Evolutionary conservation across 2,329 filamentous ascomycete genomes (phyloP).

Genomic region (Aureobasidium sp.): DNA sequence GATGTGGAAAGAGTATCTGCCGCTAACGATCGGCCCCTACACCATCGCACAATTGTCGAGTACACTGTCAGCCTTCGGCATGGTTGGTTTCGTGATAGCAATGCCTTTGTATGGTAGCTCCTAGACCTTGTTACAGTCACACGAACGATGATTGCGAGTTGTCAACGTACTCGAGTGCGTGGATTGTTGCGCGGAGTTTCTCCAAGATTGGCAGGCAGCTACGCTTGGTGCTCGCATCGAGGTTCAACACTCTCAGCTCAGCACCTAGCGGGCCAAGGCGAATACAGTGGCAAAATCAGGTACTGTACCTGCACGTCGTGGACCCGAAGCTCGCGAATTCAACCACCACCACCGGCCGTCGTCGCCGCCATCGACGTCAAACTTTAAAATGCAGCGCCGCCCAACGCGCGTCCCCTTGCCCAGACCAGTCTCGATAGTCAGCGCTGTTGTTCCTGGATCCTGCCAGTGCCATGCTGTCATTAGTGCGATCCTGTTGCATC

Average conservation of each 20-base stretch:
- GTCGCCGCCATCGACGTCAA: neutral
- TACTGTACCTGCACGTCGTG: neutral
- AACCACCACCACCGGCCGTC: neutral
- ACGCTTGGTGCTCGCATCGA: neutral
- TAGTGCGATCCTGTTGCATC: conserved; percentile 1
- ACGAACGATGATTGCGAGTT: neutral
- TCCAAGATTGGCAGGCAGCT: neutral
- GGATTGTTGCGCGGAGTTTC: neutral
- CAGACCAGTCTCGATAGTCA: neutral
- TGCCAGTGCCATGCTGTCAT: neutral
- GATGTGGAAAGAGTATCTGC: neutral
- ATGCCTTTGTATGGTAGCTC: neutral
- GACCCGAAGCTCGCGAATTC: neutral
- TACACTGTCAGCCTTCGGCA: neutral
- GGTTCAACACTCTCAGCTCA: neutral
- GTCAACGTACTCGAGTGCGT: neutral
- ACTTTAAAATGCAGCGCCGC: neutral
- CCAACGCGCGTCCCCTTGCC: neutral
- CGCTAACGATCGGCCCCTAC: neutral
- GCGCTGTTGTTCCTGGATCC: neutral
- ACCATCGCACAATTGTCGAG: neutral
- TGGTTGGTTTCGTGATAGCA: neutral
- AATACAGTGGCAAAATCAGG: conserved; percentile 5
- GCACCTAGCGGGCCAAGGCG: neutral
- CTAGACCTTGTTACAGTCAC: neutral